Base-by-base conservation (phyloP, 768 basidiomycete species). In the Phanerodontia chrysosporium region DNA sequence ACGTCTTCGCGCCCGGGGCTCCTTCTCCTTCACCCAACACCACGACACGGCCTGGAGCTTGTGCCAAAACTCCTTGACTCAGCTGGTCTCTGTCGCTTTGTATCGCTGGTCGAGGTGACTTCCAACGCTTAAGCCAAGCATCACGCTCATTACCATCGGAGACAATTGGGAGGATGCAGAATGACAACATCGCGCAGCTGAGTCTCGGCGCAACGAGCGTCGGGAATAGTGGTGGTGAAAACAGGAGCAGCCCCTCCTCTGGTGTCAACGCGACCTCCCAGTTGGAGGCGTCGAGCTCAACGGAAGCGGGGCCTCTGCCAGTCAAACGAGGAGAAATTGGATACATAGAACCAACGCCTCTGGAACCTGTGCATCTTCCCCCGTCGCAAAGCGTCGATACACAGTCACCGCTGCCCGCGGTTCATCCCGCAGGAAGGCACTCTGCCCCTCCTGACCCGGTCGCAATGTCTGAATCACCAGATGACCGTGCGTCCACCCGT, bases 271-370 rank as follows among this genome's bases (percentile, higher is more conserved):
- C 51, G 46, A 36, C 53, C 35, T 13, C 48, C 30, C 42, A 44
- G 55, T 22, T 27, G 27, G 18, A 18, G 45, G 25, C 27, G 44
- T 48, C 56, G n/a, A 44, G 22, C 36, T 25, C 30, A 25, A 42
- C 24, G 55, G 3, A 87, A 75, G 84, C 85, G 65, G 84, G 76
- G 45, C 85, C 86, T 56, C 72, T 87, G 66, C 87, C 86, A 54
- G 69, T 67, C 45, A 88, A 87, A 69, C 76, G 79, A 21, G 87
- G 86, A 27, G 86, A 88, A 66, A 83, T 89, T 53, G 86, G 86
- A 22, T 89, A 75, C 66, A 60, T 74, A 28, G 84, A 83, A 55
- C 75, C 71, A 54, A 74, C 32, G 62, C 55, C 59, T 57, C 49
- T 39, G 62, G 45, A 67, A 56, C 30, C 21, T 44, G 30, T 18